Percentiles rank a stretch among this genome's conserved stretches.
Evolutionary conservation across 306 rosid genomes (phyloP).

Genomic region (Cicer chorassanicum): DNA sequence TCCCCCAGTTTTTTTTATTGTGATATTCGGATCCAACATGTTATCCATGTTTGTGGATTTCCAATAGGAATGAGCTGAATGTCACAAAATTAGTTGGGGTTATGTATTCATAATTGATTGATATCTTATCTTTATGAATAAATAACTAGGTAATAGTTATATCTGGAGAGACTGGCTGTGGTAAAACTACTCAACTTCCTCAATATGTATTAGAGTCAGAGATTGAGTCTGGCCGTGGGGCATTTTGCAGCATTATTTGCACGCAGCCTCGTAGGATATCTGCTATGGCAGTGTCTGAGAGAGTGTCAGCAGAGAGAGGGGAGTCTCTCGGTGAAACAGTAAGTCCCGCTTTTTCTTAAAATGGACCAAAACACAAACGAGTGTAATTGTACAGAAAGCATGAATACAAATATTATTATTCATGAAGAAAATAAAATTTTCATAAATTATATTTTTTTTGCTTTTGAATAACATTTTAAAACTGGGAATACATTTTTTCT

Average conservation of each 20-base stretch:
- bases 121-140: slow-evolving; percentile 38
- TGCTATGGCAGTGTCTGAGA: slow-evolving; percentile 96
- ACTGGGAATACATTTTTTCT: slow-evolving; percentile 57
- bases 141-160: slow-evolving; percentile 67
- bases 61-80: slow-evolving; percentile 35
- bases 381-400: slow-evolving; percentile 31
- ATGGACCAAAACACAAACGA: slow-evolving; percentile 25
- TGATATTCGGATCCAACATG: slow-evolving; percentile 28
- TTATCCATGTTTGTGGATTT: slow-evolving; percentile 17
- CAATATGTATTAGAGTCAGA: slow-evolving; percentile 93
- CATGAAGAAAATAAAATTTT: slow-evolving; percentile 41
- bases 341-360: slow-evolving; percentile 50
- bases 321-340: slow-evolving; percentile 96
- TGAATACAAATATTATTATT: slow-evolving; percentile 25
- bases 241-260: slow-evolving; percentile 84
- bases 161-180: slow-evolving; percentile 99
- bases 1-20: slow-evolving; percentile 27
- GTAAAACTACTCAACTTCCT: slow-evolving; percentile 98
- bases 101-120: slow-evolving; percentile 31
- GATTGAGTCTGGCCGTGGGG: slow-evolving; percentile 84
- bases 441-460: slow-evolving; percentile 38
- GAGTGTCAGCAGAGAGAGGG: slow-evolving; percentile 94
- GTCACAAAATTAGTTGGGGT: slow-evolving; percentile 15
- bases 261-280: slow-evolving; percentile 98
- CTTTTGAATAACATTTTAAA: slow-evolving; percentile 47